Base-by-base conservation (phyloP, 2,329 filamentous ascomycete genomes). In the Clonostachys solani region DNA sequence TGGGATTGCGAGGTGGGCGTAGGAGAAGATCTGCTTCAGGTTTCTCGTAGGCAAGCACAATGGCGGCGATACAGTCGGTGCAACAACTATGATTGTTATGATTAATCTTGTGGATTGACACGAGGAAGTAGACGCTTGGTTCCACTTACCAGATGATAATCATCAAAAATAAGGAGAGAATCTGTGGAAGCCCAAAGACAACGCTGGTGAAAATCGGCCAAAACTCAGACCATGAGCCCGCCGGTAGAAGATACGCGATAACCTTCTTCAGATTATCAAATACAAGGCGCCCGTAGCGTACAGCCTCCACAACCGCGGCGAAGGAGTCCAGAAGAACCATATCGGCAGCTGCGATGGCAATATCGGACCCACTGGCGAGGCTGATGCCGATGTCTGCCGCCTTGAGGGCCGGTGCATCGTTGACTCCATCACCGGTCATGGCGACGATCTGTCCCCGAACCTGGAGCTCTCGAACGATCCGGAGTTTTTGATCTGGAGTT, bases 361-460 rank as follows among this genome's bases (percentile, higher is more conserved):
- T 86, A 60, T 95, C 90, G 0, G 86, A 89, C 5, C 89, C 89
- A 1, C 83, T 86, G 2, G 86, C 87, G 55, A 95, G 83, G 2
- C 89, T 87, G 50, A 95, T 92, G 48, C 88, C 88, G 1, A 95
- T 82, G 55, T 95, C 89, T n/a, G 90, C 88, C 1, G 84, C 83
- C 3, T 86, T 83, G 5, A 95, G 78, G 3, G 89, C 89, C 0
- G 89, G 89, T 0, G 89, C 86, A 59, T 95, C 90, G 57, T 95
- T 95, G 54, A 92, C 89, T 16, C 90, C 89, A 55, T 95, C 89
- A 36, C 89, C 90, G 3, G 92, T 88, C 81, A 95, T 94, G 38
- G 84, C 89, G 1, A 95, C 81, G 3, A 87, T 84, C 64, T 54
- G 86, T 58, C 78, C 72, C 9, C 73, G 65, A 5, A 9, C 23